Percentiles rank a stretch among this genome's conserved stretches.
Conservation (phyloP, 495 filamentous ascomycete species). For the Penicillium lividum region DNA sequence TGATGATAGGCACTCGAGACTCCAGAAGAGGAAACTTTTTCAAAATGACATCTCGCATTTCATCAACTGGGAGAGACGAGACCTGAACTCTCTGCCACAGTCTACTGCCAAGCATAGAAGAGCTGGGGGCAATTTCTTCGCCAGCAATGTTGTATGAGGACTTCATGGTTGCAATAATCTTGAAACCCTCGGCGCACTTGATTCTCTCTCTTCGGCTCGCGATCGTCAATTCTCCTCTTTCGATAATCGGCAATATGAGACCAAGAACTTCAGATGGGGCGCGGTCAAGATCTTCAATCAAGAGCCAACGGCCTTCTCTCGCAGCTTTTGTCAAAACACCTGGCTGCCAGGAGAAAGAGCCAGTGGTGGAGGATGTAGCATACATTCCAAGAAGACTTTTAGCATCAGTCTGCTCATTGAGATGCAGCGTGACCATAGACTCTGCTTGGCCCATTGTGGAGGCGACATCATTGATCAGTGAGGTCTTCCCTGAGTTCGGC, state of each 20-base stretch:
- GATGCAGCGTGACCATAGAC: constrained; percentile 84
- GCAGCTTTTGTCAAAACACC: constrained; percentile 93
- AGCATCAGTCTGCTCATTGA: constrained; percentile 96
- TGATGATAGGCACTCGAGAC: constrained; percentile 66
- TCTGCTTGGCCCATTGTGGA: constrained; percentile 68
- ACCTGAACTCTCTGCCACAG: constrained; percentile 79
- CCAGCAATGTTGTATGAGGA: constrained; percentile 71
- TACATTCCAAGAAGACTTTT: constrained; percentile 95
- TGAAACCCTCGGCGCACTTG: constrained; percentile 78
- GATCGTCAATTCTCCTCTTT: constrained; percentile 81
- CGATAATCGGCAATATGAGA: constrained; percentile 85
- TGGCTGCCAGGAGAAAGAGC: constrained; percentile 89
- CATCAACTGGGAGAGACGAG: constrained; percentile 62
- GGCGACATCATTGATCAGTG: constrained; percentile 79
- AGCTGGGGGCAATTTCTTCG: constrained; percentile 55
- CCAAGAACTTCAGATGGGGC: constrained; percentile 95
- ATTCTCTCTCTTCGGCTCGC: constrained; percentile 84
- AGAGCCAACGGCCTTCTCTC: constrained; percentile 88
- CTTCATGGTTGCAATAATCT: constrained; percentile 87
- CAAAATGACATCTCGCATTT: constrained; percentile 72
- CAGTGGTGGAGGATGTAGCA: constrained; percentile 77
- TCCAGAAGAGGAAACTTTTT: constrained; percentile 68
- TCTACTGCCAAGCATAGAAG: constrained; percentile 71
- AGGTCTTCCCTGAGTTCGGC: constrained; percentile 88
- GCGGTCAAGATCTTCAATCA: constrained; percentile 95